Base-by-base conservation (phyloP, 305 asterid species). In the Fraxinus dipetala region DNA sequence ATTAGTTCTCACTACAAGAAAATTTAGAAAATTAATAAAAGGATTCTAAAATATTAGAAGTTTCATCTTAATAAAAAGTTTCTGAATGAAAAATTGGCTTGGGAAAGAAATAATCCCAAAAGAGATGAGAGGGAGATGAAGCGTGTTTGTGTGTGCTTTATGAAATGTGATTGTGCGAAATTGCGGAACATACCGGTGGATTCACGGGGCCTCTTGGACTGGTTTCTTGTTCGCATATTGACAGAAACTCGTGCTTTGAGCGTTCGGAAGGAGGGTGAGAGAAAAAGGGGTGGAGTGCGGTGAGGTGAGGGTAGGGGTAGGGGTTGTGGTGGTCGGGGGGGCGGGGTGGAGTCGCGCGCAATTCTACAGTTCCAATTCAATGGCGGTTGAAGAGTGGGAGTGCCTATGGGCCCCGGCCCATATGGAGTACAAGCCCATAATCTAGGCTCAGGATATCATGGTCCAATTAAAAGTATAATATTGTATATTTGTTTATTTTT, bases 141-240 rank as follows among this genome's bases (percentile, higher is more conserved):
- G 30, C 28, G 48, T 16, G 59, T 67, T 34, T 14, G 4, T 9
- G 81, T 31, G 43, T 13, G 11, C 0, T 14, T 20, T n/a, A 61
- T 28, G 2, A 40, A 34, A 56, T 10, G 20, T 67, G 74, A 67
- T 24, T 28, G 74, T 28, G 36, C 74, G 80, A 36, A 78, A 76
- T 22, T 35, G 9, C 31, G 73, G 22, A 22, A 72, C 80, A 31
- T 85, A 89, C 97, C 92, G 26, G 79, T 80, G 82, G 88, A 81
- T 70, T 83, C 84, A 9, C 76, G 87, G 3, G 84, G 83, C 76
- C 83, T 84, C 87, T 84, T 92, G 79, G 92, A 85, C 67, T 86
- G 88, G 76, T 86, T 90, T 86, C 96, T 89, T 61, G 92, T 93
- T 83, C 91, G 89, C 97, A 93, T 91, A 67, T 11, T n/a, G 56